Evolutionary conservation across 768 basidiomycete species (phyloP).

Genomic region (Sporobolomyces pararoseus): DNA sequence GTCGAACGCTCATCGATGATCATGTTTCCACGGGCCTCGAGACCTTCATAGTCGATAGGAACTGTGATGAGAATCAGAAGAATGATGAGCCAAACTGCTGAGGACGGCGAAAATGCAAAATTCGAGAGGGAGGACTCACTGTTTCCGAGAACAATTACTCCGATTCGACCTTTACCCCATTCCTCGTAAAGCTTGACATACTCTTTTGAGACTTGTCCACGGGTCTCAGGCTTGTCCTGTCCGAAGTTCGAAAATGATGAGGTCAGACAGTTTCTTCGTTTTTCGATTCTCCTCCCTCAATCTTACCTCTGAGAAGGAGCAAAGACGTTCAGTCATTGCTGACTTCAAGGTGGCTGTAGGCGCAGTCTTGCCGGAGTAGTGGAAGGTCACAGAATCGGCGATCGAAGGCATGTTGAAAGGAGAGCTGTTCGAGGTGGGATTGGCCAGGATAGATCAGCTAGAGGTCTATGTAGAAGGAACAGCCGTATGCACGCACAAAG

Average conservation of each 20-base stretch:
- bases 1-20: constrained; percentile 41
- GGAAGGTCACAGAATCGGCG: constrained; percentile 43
- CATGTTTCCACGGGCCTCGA: constrained; percentile 47
- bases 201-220: constrained; percentile 46
- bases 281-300: neutral
- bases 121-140: constrained; percentile 3
- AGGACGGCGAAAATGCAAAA: neutral
- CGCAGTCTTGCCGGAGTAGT: constrained; percentile 42
- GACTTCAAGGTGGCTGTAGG: constrained; percentile 46
- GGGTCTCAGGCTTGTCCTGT: constrained; percentile 39
- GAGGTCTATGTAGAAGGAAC: too few species aligned
- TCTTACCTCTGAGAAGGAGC: constrained; percentile 39
- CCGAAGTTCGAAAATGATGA: neutral
- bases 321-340: constrained; percentile 49
- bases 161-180: constrained; percentile 48
- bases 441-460: too few species aligned
- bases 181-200: constrained; percentile 47
- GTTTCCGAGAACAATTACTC: constrained; percentile 48
- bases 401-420: constrained; percentile 20
- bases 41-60: constrained; percentile 32
- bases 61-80: neutral
- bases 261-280: neutral
- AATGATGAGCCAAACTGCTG: too few species aligned
- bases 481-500: too few species aligned
- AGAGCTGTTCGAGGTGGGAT: too few species aligned